Evolutionary conservation across 176 grass and related monocot species (phyloP).

Genomic region (Hyparrhenia diplandra): DNA sequence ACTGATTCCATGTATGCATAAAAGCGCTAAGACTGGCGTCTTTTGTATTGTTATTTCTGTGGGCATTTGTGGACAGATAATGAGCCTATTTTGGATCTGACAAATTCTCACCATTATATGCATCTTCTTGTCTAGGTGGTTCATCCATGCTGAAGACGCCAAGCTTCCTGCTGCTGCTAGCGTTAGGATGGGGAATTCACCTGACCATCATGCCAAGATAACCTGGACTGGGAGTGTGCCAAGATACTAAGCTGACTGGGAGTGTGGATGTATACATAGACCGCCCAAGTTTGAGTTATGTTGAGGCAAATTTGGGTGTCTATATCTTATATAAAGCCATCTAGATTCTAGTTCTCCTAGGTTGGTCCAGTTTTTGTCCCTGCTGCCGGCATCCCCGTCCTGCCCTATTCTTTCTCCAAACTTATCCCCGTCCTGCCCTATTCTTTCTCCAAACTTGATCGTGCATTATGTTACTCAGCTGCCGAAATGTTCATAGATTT

Average conservation of each 20-base stretch:
- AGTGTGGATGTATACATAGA: not conserved
- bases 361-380: not conserved
- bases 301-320: too few species aligned
- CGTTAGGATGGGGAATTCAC: constrained; percentile 5
- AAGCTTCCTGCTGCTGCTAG: not conserved
- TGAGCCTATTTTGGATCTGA: not conserved
- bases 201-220: constrained; percentile 5
- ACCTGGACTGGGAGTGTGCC: too few species aligned
- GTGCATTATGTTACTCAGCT: not conserved
- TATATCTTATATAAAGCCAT: not conserved
- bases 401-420: not conserved
- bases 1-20: not conserved
- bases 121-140: constrained; percentile 18
- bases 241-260: not conserved
- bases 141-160: not conserved
- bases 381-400: not conserved
- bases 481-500: not conserved
- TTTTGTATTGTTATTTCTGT: not conserved
- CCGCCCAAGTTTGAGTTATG: too few species aligned
- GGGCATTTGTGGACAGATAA: not conserved
- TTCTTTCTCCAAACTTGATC: not conserved
- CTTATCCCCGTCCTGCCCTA: not conserved
- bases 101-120: not conserved
- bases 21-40: not conserved
- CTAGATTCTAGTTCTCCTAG: not conserved